Base-by-base conservation (phyloP, 768 basidiomycete genomes). In the Hirschioporus abietinus region DNA sequence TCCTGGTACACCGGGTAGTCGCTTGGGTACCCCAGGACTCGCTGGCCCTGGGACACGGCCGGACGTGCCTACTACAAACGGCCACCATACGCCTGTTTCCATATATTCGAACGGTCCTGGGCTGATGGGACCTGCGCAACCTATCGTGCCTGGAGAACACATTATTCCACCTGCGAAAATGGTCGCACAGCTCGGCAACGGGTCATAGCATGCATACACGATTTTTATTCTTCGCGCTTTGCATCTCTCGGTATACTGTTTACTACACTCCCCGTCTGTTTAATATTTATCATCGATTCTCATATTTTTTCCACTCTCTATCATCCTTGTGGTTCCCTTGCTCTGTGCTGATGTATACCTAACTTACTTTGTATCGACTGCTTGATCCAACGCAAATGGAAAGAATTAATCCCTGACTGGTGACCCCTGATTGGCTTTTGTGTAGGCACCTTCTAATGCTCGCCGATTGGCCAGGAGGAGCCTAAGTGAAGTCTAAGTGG, bases 401-500 rank as follows among this genome's bases (percentile, higher is more conserved):
- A 52, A 52, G 42, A 52, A 52, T 52, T 52, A 1, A 52, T 52
- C 42, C 42, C 42, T 52, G 42, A 52, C 42, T 15, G 42, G 12
- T 15, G 42, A 20, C 15, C 42, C 42, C 42, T 52, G 42, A 52
- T 52, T 52, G 42, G 42, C 42, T 52, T 52, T 52, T 20, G 12
- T 52, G 42, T 52, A 52, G 42, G 42, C 42, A 52, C 42, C 42
- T 52, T 52, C 42, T 52, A 20, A 5, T 52, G 42, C 15, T 52
- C 42, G 42, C 42, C 42, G 42, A 52, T 52, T 52, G 42, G 42
- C 42, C 42, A 52, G 12, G 42, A 20, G 4, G 42, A 52, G 42
- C 42, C 42, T 52, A 52, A 52, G 42, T 52, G 42, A 52, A 52
- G 42, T 52, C 42, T 52, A 52, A 52, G 42, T 52, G 42, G 42